Evolutionary conservation across 768 basidiomycete genomes (phyloP), one percentile per base, ranked within the genome.

Genomic region (Tulasnella sp.): DNA sequence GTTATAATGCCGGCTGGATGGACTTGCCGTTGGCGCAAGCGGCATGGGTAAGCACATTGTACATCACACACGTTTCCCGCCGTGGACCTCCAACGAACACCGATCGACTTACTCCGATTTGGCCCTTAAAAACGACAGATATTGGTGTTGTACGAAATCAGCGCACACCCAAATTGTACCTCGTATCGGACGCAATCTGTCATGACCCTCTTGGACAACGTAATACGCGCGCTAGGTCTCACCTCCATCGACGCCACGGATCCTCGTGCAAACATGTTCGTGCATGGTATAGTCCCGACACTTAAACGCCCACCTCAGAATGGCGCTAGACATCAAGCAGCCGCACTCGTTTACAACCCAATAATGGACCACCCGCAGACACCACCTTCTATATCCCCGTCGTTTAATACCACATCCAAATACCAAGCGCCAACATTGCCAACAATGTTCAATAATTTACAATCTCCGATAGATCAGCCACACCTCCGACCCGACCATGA

Each of bases 61-160:
- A 13, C 11, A 11, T 23, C 49, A 13, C 42, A 13, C 13, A 13
- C 19, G 13, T 19, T 43, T 13, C 13, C 42, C n/a, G 19, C 47
- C 27, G 5, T 5, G n/a, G 15, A 38, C 15, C 15, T 38, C 34
- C 15, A 5, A 7, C 34, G 34, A 38, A 15, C 34, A 15, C 34
- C 51, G 29, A 26, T 52, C 10, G 19, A n/a, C n/a, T 32, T 34
- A 24, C 51, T 29, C 23, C n/a, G 11, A 29, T n/a, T 48, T n/a
- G 21, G 7, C 21, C 5, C n/a, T 48, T n/a, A 21, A 7, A 11
- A 23, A 48, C 47, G 15, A 38, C 34, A 45, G 43, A 50, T 58
- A 45, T 47, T 58, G 32, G 41, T 34, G 4, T 45, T 58, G 27
- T 58, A 45, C 48, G 56, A 58, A 45, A 58, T 50, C 32, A 45